Evolutionary conservation across 2,329 filamentous ascomycete species (phyloP), one percentile per base, ranked within the genome.

Genomic region (Teratosphaeria destructans): DNA sequence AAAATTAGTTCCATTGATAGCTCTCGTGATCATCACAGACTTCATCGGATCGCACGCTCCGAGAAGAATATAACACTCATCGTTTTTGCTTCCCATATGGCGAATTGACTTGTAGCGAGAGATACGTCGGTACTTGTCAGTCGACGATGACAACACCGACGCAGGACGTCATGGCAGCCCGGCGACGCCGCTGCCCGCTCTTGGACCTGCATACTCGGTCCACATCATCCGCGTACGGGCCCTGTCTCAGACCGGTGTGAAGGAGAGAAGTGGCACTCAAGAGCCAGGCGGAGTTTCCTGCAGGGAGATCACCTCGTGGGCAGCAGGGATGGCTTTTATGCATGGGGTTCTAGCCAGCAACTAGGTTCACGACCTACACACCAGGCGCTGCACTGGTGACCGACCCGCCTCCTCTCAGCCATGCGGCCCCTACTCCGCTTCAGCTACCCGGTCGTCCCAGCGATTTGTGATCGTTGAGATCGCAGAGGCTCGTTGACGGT

Each of bases 241-340:
- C n/a, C 53, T 54, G 16, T 34, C 34, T 39, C 39, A 54, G 5
- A 54, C 49, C n/a, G 34, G 57, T 35, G 16, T 39, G 23, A 32
- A 19, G 26, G 27, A 2, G 10, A 32, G 12, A 32, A 5, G 1
- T 54, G n/a, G 7, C 12, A 32, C 14, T 32, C 53, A 14, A 53
- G 29, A 27, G 23, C 11, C 14, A 23, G 14, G 29, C 26, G 29
- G 29, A 32, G 29, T 32, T 3, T 32, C 29, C 29, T 32, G 26
- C 27, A 53, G 43, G 49, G 26, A 16, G 54, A 43, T 56, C 35
- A 26, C 32, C 57, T 54, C 49, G 57, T 58, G 57, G 57, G 19
- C 52, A 26, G 49, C 52, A 58, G 49, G 56, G 56, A 58, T 54
- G 34, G 23, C 23, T 11, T 14, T 29, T 14, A 26, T 32, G 39